Evolutionary conservation across 2,329 filamentous ascomycete genomes (phyloP).

Genomic region (Orbilia brochopaga): DNA sequence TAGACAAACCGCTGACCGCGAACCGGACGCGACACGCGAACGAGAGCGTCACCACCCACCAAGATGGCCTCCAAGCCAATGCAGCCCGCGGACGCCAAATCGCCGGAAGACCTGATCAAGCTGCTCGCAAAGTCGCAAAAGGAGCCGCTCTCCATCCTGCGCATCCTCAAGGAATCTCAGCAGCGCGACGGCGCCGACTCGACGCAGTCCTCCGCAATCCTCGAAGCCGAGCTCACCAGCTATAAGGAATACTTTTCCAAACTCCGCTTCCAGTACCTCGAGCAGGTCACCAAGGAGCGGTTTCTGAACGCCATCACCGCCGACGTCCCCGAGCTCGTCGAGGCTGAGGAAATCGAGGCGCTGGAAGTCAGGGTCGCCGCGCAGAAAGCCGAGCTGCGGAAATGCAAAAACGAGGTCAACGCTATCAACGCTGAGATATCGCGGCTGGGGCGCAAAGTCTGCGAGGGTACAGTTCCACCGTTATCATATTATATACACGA

Average conservation of each 20-base stretch:
- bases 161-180: slow-evolving; percentile 61
- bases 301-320: slow-evolving; percentile 92
- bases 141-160: slow-evolving; percentile 49
- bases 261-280: slow-evolving; percentile 93
- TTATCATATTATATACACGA: neutral
- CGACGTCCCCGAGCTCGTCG: slow-evolving; percentile 84
- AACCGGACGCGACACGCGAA: neutral
- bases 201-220: slow-evolving; percentile 71
- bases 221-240: slow-evolving; percentile 83
- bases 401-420: slow-evolving; percentile 55
- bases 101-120: slow-evolving; percentile 44
- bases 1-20: no score
- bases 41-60: neutral
- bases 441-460: slow-evolving; percentile 66
- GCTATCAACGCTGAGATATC: slow-evolving; percentile 31
- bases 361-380: slow-evolving; percentile 72
- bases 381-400: slow-evolving; percentile 75
- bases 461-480: slow-evolving; percentile 58
- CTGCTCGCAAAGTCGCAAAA: slow-evolving; percentile 37
- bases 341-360: slow-evolving; percentile 78
- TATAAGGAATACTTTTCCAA: slow-evolving; percentile 95
- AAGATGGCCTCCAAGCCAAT: slow-evolving; percentile 36
- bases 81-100: slow-evolving; percentile 29
- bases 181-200: slow-evolving; percentile 73
- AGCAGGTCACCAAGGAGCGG: slow-evolving; percentile 98